phyloP scores from a whole-genome alignment of 2,329 filamentous ascomycete species.

The Cordyceps cicadae region DNA sequence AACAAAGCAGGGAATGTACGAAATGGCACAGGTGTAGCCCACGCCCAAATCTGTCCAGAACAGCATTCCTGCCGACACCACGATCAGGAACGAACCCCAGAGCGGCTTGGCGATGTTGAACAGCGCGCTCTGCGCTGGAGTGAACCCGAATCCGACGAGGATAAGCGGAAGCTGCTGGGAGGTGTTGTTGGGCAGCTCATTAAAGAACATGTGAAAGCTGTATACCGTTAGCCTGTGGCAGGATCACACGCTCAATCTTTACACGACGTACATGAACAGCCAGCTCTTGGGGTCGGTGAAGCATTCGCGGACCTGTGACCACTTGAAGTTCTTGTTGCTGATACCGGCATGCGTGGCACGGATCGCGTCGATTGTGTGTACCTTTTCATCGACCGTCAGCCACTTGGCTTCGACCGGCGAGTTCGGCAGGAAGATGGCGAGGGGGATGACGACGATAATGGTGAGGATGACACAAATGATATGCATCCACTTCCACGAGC shows the following conservation, averaged over 20 bases:
- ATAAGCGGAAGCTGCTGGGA: constrained; percentile 20
- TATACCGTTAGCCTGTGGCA: background rate
- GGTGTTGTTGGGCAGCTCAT: constrained; percentile 20
- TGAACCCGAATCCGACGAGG: constrained; percentile 19
- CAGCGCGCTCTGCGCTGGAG: constrained; percentile 18
- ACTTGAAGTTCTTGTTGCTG: constrained; percentile 19
- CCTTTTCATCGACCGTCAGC: constrained; percentile 16
- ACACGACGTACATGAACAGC: constrained; percentile 14
- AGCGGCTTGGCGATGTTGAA: constrained; percentile 20
- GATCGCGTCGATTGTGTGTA: constrained; percentile 17
- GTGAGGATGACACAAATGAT: constrained; percentile 47
- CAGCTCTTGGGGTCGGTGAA: constrained; percentile 18
- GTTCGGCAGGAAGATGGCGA: constrained; percentile 17
- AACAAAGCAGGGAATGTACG: constrained; percentile 19
- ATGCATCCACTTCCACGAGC: constrained; percentile 42
- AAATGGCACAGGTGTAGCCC: constrained; percentile 21
- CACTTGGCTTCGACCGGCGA: constrained; percentile 17
- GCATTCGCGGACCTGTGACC: constrained; percentile 17
- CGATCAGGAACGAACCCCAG: constrained; percentile 16
- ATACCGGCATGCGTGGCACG: constrained; percentile 17
- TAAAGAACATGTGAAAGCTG: constrained; percentile 21
- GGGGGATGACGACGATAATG: constrained; percentile 34
- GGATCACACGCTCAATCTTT: background rate
- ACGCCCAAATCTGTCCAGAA: constrained; percentile 16
- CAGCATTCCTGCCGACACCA: constrained; percentile 17